phyloP scores from a whole-genome alignment of 495 filamentous ascomycete genomes.

The Hypoxylon cercidicola region DNA sequence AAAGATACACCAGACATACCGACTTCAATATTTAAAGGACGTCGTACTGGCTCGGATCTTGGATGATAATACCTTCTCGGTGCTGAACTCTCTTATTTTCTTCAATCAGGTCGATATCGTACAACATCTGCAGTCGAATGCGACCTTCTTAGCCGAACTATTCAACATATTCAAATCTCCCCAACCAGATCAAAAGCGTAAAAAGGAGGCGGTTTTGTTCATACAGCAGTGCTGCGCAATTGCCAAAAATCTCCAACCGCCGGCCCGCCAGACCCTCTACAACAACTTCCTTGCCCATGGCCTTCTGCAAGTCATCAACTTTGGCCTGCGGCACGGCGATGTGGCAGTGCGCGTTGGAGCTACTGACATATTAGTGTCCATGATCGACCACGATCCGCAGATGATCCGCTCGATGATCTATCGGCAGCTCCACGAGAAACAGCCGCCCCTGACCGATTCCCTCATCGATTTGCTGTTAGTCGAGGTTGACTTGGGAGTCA shows the following conservation, averaged over 20 bases:
- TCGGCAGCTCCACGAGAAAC: constrained; percentile 86
- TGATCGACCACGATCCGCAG: constrained; percentile 94
- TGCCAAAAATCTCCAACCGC: constrained; percentile 91
- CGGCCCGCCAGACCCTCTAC: constrained; percentile 81
- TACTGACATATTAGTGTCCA: constrained; percentile 90
- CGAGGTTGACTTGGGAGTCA: constrained; percentile 92
- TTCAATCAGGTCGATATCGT: constrained; percentile 99
- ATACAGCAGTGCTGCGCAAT: constrained; percentile 96
- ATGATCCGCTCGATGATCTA: constrained; percentile 95
- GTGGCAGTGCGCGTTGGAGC: constrained; percentile 89
- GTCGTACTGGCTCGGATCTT: constrained; percentile 95
- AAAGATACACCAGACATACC: constrained; percentile 97
- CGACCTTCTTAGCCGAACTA: constrained; percentile 82
- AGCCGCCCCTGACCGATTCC: constrained; percentile 89
- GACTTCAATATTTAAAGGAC: constrained; percentile 97
- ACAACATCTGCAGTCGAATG: constrained; percentile 85
- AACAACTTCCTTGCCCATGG: constrained; percentile 89
- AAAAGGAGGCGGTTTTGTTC: constrained; percentile 94
- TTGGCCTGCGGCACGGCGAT: constrained; percentile 84
- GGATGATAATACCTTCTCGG: constrained; percentile 96
- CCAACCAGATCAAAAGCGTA: constrained; percentile 71
- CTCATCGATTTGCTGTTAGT: constrained; percentile 91
- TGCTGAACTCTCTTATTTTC: constrained; percentile 97
- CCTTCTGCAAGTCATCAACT: constrained; percentile 89
- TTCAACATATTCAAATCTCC: constrained; percentile 84